Percentiles rank a stretch among this genome's conserved stretches.
These are phyloP conservation scores for Skeletonema menzelii DNA, from an alignment of 108 stramenopile species.

Conservation along the genomic window DNA sequence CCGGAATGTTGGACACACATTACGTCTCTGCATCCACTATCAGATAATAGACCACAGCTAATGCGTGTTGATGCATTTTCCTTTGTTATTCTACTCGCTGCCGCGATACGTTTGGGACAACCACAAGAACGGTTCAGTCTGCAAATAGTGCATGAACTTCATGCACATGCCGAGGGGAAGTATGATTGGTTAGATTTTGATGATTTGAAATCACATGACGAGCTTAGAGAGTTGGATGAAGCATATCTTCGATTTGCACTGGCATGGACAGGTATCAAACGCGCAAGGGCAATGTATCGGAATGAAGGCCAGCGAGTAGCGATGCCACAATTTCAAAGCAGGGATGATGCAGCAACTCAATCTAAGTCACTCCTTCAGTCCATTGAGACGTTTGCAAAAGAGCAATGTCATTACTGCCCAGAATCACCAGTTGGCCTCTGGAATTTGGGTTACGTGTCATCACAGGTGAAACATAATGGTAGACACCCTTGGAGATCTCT, in stretches of 20 bases:
- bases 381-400: conserved; percentile 3
- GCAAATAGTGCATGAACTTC: conserved; percentile 18
- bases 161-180: conserved; percentile 2
- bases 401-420: conserved; percentile 9
- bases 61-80: conserved; percentile 1
- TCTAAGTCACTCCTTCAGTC: conserved; percentile 10
- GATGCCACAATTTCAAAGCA: neutral
- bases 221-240: neutral
- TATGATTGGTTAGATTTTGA: conserved; percentile 3
- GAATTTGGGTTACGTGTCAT: conserved; percentile 11
- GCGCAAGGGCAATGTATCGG: conserved; percentile 6
- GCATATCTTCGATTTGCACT: conserved; percentile 15
- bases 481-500: neutral
- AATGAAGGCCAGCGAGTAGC: neutral
- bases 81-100: conserved; percentile 11
- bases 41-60: neutral
- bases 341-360: conserved; percentile 1
- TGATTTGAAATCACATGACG: neutral
- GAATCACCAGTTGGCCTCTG: conserved; percentile 4
- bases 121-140: neutral
- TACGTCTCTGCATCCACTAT: neutral
- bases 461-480: conserved; percentile 9
- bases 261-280: conserved; percentile 14
- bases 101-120: neutral
- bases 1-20: neutral